These are phyloP conservation scores for Dalbergia oliveri DNA, from an alignment of 306 rosid species.

Conservation along the genomic window DNA sequence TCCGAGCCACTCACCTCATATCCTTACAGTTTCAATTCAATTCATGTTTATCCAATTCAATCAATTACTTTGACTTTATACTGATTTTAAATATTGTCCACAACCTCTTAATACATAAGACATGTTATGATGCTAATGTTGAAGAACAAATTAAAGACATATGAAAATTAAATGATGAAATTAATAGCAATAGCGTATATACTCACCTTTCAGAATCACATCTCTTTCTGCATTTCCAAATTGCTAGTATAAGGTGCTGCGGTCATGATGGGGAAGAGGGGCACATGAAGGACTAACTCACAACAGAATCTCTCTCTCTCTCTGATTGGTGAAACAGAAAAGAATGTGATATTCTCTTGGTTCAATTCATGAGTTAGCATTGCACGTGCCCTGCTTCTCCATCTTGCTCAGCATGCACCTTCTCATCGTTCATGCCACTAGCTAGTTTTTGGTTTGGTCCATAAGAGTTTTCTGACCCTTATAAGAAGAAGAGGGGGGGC, in stretches of 20 bases:
- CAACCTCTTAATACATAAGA: constrained; percentile 58
- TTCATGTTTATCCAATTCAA: constrained; percentile 16
- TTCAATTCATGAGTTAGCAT: constrained; percentile 65
- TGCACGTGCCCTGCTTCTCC: constrained; percentile 99
- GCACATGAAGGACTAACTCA: constrained; percentile 94
- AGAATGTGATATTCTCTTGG: constrained; percentile 37
- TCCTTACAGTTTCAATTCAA: constrained; percentile 2
- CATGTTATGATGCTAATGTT: neutral
- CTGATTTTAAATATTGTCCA: constrained; percentile 2
- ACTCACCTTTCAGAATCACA: constrained; percentile 44
- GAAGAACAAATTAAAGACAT: neutral
- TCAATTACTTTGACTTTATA: constrained; percentile 33
- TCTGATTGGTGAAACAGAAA: constrained; percentile 29
- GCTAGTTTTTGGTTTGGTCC: neutral
- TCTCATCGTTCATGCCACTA: neutral
- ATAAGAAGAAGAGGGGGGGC: neutral
- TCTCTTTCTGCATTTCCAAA: constrained; percentile 32
- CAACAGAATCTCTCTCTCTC: constrained; percentile 1
- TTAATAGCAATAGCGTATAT: neutral
- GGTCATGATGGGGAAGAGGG: constrained; percentile 96
- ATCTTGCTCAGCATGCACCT: constrained; percentile 85
- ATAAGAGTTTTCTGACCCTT: neutral
- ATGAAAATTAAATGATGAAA: neutral
- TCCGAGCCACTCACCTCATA: constrained; percentile 17
- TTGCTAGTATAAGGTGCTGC: constrained; percentile 54